A percentile compares a stretch with the other conserved stretches of the same genome.
Conservation (phyloP, 2,329 filamentous ascomycete species). For the Colletotrichum sp. region DNA sequence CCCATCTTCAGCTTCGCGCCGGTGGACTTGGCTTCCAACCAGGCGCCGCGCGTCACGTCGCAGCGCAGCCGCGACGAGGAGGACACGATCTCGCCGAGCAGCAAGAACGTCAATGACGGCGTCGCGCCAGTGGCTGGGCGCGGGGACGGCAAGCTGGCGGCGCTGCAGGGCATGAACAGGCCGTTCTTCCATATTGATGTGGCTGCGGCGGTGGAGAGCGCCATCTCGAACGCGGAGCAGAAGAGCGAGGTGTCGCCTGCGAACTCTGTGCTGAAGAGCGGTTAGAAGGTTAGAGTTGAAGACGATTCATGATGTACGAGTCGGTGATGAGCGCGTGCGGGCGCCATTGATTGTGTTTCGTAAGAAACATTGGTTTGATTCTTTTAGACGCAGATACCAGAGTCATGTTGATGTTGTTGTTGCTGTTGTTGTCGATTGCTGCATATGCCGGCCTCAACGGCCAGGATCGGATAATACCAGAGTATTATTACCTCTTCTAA, state of each 20-base stretch:
- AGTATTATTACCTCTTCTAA: background rate
- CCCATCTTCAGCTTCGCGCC: conserved; percentile 37
- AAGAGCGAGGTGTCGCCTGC: conserved; percentile 13
- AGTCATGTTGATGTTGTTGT: background rate
- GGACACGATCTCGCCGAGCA: conserved; percentile 18
- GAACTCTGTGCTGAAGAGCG: conserved; percentile 16
- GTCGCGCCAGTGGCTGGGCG: conserved; percentile 21
- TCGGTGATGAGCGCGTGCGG: background rate
- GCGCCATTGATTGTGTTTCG: background rate
- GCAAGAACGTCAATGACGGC: background rate
- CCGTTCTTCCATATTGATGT: conserved; percentile 59
- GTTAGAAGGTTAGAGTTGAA: background rate
- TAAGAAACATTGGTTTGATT: background rate
- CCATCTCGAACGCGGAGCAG: conserved; percentile 37
- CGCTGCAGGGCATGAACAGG: conserved; percentile 51
- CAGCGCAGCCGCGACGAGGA: conserved; percentile 21
- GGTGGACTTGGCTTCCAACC: conserved; percentile 10
- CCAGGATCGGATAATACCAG: background rate
- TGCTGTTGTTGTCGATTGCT: background rate
- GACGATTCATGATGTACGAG: background rate
- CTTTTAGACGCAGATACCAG: background rate
- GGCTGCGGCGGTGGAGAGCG: conserved; percentile 51
- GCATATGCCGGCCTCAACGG: background rate
- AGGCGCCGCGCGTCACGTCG: conserved; percentile 8
- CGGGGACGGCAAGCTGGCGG: conserved; percentile 31